A percentile compares a stretch with the other conserved stretches of the same genome.
Evolutionary conservation across 805 yeast species (phyloP).

Genomic region (Cyberlindnera maclurae): DNA sequence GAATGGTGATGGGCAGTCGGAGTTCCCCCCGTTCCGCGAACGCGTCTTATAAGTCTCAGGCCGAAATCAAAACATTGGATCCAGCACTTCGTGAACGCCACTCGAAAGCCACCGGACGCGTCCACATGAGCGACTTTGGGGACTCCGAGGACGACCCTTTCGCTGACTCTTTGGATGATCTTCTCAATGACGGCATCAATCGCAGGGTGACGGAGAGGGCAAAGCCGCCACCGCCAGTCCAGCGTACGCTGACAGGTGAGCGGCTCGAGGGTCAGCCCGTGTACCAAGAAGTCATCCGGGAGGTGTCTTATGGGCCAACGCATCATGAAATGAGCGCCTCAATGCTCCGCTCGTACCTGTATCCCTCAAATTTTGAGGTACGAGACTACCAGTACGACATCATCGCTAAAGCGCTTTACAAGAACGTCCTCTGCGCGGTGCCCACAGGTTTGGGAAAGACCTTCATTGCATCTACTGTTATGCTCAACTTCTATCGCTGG

Average conservation of each 20-base stretch:
- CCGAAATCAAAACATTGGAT: not conserved
- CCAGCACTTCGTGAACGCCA: not conserved
- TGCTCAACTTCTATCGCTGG: conserved; percentile 88
- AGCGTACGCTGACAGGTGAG: conserved; percentile 29
- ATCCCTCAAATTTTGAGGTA: conserved; percentile 78
- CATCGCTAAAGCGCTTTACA: conserved; percentile 60
- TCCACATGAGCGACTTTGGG: conserved; percentile 1
- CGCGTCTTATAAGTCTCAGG: not conserved
- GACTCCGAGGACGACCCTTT: conserved; percentile 10
- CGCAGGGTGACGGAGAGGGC: conserved; percentile 26
- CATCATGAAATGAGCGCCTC: conserved; percentile 42
- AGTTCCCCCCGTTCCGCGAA: no score
- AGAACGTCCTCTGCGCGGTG: conserved; percentile 77
- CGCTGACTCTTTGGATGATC: conserved; percentile 26
- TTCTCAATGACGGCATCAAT: conserved; percentile 22
- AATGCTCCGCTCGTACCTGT: conserved; percentile 45
- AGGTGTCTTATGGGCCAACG: conserved; percentile 34
- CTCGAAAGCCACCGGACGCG: no score
- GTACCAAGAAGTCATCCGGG: conserved; percentile 32
- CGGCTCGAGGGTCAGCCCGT: conserved; percentile 14
- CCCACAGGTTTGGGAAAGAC: conserved; percentile 99
- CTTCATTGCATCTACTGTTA: conserved; percentile 88
- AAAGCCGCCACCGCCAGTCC: conserved; percentile 26
- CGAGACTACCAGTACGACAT: conserved; percentile 88
- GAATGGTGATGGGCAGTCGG: not conserved